Evolutionary conservation across 2,329 filamentous ascomycete species (phyloP), one percentile per base, ranked within the genome.

Genomic region (Amauroascus verrucosus): DNA sequence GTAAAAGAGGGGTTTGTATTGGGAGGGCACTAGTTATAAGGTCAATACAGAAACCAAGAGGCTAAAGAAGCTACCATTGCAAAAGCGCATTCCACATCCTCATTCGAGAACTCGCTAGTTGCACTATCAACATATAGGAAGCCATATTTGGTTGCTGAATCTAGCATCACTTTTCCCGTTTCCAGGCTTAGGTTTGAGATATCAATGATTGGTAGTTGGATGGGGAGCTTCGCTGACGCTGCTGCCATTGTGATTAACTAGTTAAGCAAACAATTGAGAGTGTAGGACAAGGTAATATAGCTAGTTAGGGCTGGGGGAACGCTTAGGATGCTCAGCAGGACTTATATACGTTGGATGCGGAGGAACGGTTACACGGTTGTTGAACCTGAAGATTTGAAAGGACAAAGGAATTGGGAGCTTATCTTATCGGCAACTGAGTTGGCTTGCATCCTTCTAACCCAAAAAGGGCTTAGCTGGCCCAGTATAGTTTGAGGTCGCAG

Each of bases 111-210:
- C 56, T 85, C 81, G 11, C 76, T 75, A 41, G 83, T 84, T 20
- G 81, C 77, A 64, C 88, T 90, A 64, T 82, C 84, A 63, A 97
- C 82, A 66, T 93, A 97, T 57, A 96, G 80, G 69, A 97, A 97
- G 57, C 91, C 91, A 70, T 89, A 85, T 51, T 84, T 82, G 35
- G 82, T 80, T 1, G 89, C 90, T 1, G 91, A 91, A 56, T 85
- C 79, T 40, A 96, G 81, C 40, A 97, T 72, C 54, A 76, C 77
- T 58, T 82, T 78, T 53, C 80, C 80, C 49, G 85, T 85, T n/a
- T 66, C 65, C 55, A 78, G 72, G 58, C 84, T 75, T 4, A 77
- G 73, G 16, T 77, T 75, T 3, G 82, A 84, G 59, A 95, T 83
- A 67, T 96, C 85, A 61, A 97, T 88, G 50, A 96, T 74, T 20